A percentile compares a stretch with the other conserved stretches of the same genome.
Conservation (phyloP, 2,329 filamentous ascomycete genomes). For the Lecanosticta acicola region DNA sequence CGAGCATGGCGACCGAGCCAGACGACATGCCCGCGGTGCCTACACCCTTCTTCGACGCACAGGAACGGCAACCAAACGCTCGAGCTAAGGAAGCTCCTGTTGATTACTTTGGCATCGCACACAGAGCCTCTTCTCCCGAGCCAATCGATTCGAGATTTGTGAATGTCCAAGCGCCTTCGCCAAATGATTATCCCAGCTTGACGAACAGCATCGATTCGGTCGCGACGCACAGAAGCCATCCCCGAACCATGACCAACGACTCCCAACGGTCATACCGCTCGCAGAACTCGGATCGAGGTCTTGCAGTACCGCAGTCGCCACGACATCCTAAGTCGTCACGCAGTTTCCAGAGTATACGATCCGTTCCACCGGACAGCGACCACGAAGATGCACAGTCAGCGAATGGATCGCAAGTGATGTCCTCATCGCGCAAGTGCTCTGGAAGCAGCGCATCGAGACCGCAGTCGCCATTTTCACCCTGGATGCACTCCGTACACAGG, state of each 20-base stretch:
- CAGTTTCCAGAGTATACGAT: conserved; percentile 42
- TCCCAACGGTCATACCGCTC: conserved; percentile 28
- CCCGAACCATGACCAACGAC: conserved; percentile 38
- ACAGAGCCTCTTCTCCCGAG: conserved; percentile 43
- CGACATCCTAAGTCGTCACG: conserved; percentile 39
- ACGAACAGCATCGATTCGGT: conserved; percentile 33
- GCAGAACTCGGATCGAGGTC: conserved; percentile 22
- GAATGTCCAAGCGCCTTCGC: conserved; percentile 40
- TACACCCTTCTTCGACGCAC: conserved; percentile 25
- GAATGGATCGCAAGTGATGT: conserved; percentile 51
- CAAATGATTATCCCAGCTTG: conserved; percentile 32
- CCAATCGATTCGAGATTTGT: conserved; percentile 38
- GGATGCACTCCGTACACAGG: conserved; percentile 57
- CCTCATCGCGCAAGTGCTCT: conserved; percentile 73
- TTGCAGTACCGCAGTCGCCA: conserved; percentile 33
- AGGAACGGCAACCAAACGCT: conserved; percentile 14
- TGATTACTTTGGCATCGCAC: conserved; percentile 43
- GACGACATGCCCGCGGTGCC: conserved; percentile 14
- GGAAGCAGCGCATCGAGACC: conserved; percentile 60
- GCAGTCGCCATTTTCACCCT: conserved; percentile 60
- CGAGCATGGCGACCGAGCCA: conserved; percentile 15
- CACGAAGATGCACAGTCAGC: conserved; percentile 58
- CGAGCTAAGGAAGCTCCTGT: conserved; percentile 5
- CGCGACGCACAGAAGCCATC: conserved; percentile 27
- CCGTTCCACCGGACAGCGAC: conserved; percentile 48